These are phyloP conservation scores for Zarea fungicola DNA, from an alignment of 2,329 filamentous ascomycete species.

Conservation along the genomic window DNA sequence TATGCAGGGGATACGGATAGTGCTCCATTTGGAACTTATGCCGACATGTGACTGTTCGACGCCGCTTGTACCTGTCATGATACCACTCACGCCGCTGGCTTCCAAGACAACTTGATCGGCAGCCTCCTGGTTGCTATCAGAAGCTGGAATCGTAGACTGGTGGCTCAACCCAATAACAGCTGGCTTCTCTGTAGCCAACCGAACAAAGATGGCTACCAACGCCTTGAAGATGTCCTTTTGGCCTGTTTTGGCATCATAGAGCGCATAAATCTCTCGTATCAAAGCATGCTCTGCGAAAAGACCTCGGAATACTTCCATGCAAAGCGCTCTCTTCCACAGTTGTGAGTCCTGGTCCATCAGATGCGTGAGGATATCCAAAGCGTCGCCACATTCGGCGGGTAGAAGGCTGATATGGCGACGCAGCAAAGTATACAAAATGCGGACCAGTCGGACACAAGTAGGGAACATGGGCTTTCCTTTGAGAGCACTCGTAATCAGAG, in stretches of 20 bases:
- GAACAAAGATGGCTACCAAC: constrained; percentile 83
- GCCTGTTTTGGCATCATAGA: constrained; percentile 70
- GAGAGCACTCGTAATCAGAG: constrained; percentile 71
- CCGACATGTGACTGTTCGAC: constrained; percentile 65
- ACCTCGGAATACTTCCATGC: constrained; percentile 84
- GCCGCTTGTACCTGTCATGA: constrained; percentile 69
- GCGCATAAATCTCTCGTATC: constrained; percentile 71
- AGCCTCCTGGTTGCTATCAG: constrained; percentile 49
- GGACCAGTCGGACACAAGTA: constrained; percentile 72
- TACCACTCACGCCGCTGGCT: constrained; percentile 78
- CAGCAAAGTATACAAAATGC: constrained; percentile 78
- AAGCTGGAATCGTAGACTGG: constrained; percentile 76
- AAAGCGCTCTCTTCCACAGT: constrained; percentile 81
- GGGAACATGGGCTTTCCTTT: constrained; percentile 76
- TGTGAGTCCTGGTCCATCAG: constrained; percentile 81
- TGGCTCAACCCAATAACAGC: constrained; percentile 80
- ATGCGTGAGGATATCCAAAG: constrained; percentile 74
- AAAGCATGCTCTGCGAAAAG: constrained; percentile 78
- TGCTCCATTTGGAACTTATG: constrained; percentile 89
- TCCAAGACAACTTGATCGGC: constrained; percentile 86
- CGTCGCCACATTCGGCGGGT: constrained; percentile 74
- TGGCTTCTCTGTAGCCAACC: constrained; percentile 86
- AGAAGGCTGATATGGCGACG: constrained; percentile 72
- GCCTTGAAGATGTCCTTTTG: constrained; percentile 75
- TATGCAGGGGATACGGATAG: constrained; percentile 78